Conservation (phyloP, 306 rosid genomes). For the Castanea sativa region DNA sequence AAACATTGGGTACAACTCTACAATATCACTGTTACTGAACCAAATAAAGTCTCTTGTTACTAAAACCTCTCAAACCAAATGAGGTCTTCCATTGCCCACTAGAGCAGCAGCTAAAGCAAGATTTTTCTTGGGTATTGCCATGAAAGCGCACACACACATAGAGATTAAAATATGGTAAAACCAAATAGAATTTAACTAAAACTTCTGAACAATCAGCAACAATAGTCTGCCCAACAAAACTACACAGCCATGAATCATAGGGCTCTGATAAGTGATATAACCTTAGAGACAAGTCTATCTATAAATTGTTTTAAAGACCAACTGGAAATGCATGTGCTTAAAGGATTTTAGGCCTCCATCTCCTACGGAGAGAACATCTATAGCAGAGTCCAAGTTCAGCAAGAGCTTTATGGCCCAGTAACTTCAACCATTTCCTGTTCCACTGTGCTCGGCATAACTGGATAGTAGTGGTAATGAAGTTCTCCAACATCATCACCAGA, state of each 20-base stretch:
- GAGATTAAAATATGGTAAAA: background rate
- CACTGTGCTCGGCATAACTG: constrained; percentile 63
- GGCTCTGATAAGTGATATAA: background rate
- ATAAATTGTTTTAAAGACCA: constrained; percentile 2
- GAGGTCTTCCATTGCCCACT: background rate
- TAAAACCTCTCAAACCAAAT: background rate
- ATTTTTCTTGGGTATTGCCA: background rate
- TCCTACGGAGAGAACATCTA: background rate
- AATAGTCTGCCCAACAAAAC: background rate
- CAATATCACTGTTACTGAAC: no score
- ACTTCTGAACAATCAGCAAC: background rate
- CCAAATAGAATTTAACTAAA: background rate
- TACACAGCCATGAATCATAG: background rate
- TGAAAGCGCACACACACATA: background rate
- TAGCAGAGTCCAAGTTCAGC: constrained; percentile 13
- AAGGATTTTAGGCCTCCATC: background rate
- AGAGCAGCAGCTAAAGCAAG: background rate
- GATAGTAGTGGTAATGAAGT: constrained; percentile 75
- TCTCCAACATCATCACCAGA: constrained; percentile 96
- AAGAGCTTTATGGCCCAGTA: constrained; percentile 39
- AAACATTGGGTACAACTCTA: no score
- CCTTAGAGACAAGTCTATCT: background rate
- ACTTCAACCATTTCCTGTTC: constrained; percentile 98
- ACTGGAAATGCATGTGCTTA: background rate
- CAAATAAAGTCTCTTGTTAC: no score